phyloP scores from a whole-genome alignment of 768 basidiomycete species.

The Podaxis rugospora region DNA sequence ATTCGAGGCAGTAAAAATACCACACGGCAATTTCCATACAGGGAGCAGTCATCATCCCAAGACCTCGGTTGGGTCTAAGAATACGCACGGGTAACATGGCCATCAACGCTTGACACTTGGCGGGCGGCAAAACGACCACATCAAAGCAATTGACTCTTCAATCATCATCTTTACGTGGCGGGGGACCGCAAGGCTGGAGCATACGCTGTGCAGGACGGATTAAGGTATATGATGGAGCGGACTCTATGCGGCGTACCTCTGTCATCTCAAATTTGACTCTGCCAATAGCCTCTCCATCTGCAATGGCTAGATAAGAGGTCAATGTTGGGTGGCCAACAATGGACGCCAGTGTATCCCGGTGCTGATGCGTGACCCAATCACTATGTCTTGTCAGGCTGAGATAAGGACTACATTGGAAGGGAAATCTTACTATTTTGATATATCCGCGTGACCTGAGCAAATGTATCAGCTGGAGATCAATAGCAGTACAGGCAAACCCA shows the following conservation, averaged over 20 bases:
- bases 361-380: slow-evolving; percentile 97
- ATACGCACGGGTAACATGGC: slow-evolving; percentile 1
- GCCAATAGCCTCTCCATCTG: slow-evolving; percentile 91
- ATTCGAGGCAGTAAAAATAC: background rate
- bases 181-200: slow-evolving; percentile 93
- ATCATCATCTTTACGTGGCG: slow-evolving; percentile 86
- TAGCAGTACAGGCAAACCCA: slow-evolving; percentile 30
- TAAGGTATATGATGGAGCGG: slow-evolving; percentile 2
- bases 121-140: background rate
- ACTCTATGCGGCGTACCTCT: slow-evolving; percentile 54
- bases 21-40: background rate
- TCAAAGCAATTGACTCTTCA: slow-evolving; percentile 20
- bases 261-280: slow-evolving; percentile 92
- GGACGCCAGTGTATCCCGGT: slow-evolving; percentile 90
- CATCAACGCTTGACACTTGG: background rate
- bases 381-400: slow-evolving; percentile 34
- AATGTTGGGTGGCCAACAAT: slow-evolving; percentile 90
- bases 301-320: slow-evolving; percentile 83
- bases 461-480: slow-evolving; percentile 10
- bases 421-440: slow-evolving; percentile 84
- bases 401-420: slow-evolving; percentile 1
- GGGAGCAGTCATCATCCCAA: background rate
- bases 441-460: slow-evolving; percentile 82
- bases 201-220: slow-evolving; percentile 55
- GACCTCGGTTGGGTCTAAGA: slow-evolving; percentile 5